Conservation (phyloP, 345 rosid species). For the Erodium maritimum region DNA sequence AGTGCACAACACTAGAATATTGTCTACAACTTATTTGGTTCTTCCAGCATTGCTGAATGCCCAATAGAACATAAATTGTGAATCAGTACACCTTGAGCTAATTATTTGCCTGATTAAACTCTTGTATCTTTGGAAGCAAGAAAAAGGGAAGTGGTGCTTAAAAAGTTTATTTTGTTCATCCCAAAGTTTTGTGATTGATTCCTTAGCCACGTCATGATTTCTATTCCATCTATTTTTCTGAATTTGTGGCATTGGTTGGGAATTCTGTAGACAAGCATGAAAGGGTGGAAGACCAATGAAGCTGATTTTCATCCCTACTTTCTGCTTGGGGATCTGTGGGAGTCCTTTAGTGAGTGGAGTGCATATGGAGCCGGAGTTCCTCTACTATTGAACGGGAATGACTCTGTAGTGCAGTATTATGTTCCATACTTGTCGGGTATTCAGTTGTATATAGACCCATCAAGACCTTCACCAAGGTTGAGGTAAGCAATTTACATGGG, state of each 20-base stretch:
- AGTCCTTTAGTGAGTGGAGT: constrained; percentile 82
- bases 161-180: background rate
- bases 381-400: constrained; percentile 52
- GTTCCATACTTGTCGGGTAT: constrained; percentile 88
- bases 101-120: background rate
- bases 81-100: too few relatives aligned
- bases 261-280: constrained; percentile 33
- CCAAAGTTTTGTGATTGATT: background rate
- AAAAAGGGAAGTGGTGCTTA: background rate
- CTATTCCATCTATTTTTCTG: background rate
- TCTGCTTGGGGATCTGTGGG: constrained; percentile 74
- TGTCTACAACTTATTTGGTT: background rate
- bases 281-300: constrained; percentile 21
- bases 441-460: constrained; percentile 60
- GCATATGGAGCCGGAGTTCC: constrained; percentile 92
- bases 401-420: constrained; percentile 75
- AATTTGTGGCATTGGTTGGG: constrained; percentile 6
- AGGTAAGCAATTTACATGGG: constrained; percentile 31
- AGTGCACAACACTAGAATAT: background rate
- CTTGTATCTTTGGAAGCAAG: background rate
- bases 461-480: constrained; percentile 24
- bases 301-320: constrained; percentile 31
- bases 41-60: background rate
- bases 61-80: too few relatives aligned
- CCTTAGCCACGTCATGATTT: background rate